phyloP scores from a whole-genome alignment of 768 basidiomycete species.

The Suillus hirtellus region DNA sequence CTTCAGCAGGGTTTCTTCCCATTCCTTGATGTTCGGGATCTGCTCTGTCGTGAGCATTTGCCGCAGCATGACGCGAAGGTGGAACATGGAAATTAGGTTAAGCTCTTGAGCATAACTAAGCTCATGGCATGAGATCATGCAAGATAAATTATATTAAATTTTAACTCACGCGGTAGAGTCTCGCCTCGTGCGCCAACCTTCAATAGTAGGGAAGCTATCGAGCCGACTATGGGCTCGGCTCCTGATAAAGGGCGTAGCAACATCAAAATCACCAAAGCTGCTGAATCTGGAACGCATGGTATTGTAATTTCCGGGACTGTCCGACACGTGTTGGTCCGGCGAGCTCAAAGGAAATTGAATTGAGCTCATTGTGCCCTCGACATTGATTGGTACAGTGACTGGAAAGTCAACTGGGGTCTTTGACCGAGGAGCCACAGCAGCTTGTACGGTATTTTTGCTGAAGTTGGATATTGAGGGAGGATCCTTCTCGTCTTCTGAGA shows the following conservation, averaged over 20 bases:
- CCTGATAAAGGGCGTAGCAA: constrained; percentile 75
- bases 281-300: constrained; percentile 62
- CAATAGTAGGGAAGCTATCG: constrained; percentile 52
- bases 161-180: constrained; percentile 84
- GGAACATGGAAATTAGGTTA: constrained; percentile 83
- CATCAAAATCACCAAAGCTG: constrained; percentile 73
- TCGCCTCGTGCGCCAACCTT: constrained; percentile 84
- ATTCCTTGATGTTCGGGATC: constrained; percentile 81
- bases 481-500: constrained; percentile 78
- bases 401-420: constrained; percentile 64
- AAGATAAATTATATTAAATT: constrained; percentile 7
- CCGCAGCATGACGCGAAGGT: constrained; percentile 86
- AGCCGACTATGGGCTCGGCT: constrained; percentile 83
- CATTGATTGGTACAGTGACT: constrained; percentile 48
- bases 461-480: constrained; percentile 45
- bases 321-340: constrained; percentile 60
- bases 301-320: constrained; percentile 54
- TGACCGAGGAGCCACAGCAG: constrained; percentile 40
- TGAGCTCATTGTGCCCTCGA: constrained; percentile 57
- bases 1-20: constrained; percentile 83
- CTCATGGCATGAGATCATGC: constrained; percentile 4
- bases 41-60: constrained; percentile 85
- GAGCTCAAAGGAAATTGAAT: constrained; percentile 83
- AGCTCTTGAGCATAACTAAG: constrained; percentile 79
- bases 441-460: constrained; percentile 14